Evolutionary conservation across 1,284 basidiomycete species (phyloP).

Genomic region (Cerrena zonata): DNA sequence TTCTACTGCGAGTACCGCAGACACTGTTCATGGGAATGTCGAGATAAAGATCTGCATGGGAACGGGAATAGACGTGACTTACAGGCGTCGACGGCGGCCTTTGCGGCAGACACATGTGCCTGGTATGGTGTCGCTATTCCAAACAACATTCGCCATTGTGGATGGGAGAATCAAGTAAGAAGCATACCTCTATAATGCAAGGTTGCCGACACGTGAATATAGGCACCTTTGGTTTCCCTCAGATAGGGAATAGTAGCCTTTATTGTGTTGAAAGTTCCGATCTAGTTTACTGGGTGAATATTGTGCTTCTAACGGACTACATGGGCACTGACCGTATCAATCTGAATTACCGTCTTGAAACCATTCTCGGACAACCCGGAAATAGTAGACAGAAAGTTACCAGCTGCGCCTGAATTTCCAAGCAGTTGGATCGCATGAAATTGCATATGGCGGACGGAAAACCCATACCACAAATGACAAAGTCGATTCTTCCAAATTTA

Average conservation of each 20-base stretch:
- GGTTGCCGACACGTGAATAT: slow-evolving; percentile 88
- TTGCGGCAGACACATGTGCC: slow-evolving; percentile 90
- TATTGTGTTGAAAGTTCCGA: slow-evolving; percentile 91
- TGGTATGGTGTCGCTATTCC: slow-evolving; percentile 83
- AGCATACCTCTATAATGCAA: slow-evolving; percentile 77
- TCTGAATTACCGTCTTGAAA: slow-evolving; percentile 90
- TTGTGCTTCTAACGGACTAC: slow-evolving; percentile 1
- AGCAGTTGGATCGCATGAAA: background rate
- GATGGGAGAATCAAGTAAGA: background rate
- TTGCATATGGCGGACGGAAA: slow-evolving; percentile 8
- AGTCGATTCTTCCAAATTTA: slow-evolving; percentile 85
- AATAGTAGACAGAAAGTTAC: slow-evolving; percentile 85
- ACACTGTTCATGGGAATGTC: slow-evolving; percentile 18
- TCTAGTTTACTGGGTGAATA: slow-evolving; percentile 32
- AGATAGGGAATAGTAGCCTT: slow-evolving; percentile 81
- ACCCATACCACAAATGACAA: slow-evolving; percentile 81
- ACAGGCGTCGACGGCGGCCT: slow-evolving; percentile 85
- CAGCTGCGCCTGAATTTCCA: slow-evolving; percentile 64
- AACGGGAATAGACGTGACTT: slow-evolving; percentile 12
- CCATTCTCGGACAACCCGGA: slow-evolving; percentile 78
- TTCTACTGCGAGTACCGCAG: slow-evolving; percentile 79
- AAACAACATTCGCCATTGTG: background rate
- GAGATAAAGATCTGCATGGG: background rate
- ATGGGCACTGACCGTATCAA: slow-evolving; percentile 67
- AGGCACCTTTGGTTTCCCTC: slow-evolving; percentile 70